phyloP scores from a whole-genome alignment of 305 asterid genomes.

The Fraxinus xanthoxyloides region DNA sequence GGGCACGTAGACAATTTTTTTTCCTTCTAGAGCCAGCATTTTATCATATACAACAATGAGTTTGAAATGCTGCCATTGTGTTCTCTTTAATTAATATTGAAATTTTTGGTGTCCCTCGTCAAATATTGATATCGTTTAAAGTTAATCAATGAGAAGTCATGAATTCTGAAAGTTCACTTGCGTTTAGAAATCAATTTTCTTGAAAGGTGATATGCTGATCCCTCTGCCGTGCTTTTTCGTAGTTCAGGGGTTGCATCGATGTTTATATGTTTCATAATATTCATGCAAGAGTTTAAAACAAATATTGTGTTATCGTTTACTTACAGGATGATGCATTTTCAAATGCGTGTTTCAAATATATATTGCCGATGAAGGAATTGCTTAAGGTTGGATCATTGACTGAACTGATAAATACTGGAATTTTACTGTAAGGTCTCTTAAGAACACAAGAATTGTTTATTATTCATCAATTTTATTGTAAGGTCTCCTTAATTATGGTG shows the following conservation, averaged over 20 bases:
- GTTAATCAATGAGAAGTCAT: not conserved
- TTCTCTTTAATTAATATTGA: constrained; percentile 20
- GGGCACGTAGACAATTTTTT: too few relatives aligned
- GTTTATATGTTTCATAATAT: not conserved
- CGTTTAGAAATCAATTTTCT: not conserved
- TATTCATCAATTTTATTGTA: not conserved
- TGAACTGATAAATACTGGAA: not conserved
- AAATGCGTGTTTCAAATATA: not conserved
- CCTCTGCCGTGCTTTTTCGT: not conserved
- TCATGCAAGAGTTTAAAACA: not conserved
- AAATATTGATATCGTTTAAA: constrained; percentile 38
- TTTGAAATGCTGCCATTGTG: constrained; percentile 10
- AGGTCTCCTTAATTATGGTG: not conserved
- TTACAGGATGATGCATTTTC: not conserved
- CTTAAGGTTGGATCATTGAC: not conserved
- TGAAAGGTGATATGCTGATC: not conserved
- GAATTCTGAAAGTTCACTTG: not conserved
- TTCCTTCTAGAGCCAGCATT: too few relatives aligned
- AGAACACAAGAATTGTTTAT: not conserved
- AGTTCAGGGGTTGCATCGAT: too few relatives aligned
- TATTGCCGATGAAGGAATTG: not conserved
- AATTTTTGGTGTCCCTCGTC: constrained; percentile 19
- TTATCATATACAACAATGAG: too few relatives aligned
- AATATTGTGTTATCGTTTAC: not conserved
- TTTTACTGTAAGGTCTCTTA: not conserved